These are phyloP conservation scores for Buddleja alternifolia DNA, from an alignment of 257 asterid genomes.

Conservation along the genomic window DNA sequence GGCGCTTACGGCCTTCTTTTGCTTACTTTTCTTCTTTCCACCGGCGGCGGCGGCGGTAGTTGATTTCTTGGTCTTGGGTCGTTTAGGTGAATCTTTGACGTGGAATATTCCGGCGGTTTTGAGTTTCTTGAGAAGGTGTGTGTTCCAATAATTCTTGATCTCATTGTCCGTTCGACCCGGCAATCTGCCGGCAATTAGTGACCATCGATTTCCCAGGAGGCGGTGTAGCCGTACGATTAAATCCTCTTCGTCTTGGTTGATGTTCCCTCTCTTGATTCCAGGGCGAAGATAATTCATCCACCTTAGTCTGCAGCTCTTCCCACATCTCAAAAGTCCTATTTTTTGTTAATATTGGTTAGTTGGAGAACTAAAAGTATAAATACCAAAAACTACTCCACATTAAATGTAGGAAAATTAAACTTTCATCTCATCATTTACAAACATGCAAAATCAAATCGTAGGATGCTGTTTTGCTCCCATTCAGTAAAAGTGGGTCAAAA, in stretches of 20 bases:
- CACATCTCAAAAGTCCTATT: constrained; percentile 61
- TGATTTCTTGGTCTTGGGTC: background rate
- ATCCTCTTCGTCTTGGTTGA: constrained; percentile 56
- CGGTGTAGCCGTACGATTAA: constrained; percentile 53
- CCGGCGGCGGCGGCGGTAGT: background rate
- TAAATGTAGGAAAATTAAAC: no score
- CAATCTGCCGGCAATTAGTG: constrained; percentile 61
- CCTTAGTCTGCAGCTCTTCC: constrained; percentile 65
- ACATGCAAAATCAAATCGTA: no score
- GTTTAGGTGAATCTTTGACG: constrained; percentile 9
- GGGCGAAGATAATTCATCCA: constrained; percentile 73
- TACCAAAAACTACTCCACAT: no score
- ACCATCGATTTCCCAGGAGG: constrained; percentile 67
- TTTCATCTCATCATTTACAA: no score
- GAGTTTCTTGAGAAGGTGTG: constrained; percentile 49
- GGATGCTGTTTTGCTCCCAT: no score
- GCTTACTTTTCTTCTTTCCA: background rate
- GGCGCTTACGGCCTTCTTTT: background rate
- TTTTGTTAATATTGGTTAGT: background rate
- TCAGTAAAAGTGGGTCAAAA: no score
- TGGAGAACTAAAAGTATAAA: background rate
- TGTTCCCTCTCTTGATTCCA: constrained; percentile 62
- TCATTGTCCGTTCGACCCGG: constrained; percentile 71
- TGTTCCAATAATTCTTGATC: constrained; percentile 66
- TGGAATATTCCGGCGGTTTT: constrained; percentile 34